A percentile compares a stretch with the other conserved stretches of the same genome.
Conservation (phyloP, 1,139 yeast genomes). For the Geotrichum aggregatum region DNA sequence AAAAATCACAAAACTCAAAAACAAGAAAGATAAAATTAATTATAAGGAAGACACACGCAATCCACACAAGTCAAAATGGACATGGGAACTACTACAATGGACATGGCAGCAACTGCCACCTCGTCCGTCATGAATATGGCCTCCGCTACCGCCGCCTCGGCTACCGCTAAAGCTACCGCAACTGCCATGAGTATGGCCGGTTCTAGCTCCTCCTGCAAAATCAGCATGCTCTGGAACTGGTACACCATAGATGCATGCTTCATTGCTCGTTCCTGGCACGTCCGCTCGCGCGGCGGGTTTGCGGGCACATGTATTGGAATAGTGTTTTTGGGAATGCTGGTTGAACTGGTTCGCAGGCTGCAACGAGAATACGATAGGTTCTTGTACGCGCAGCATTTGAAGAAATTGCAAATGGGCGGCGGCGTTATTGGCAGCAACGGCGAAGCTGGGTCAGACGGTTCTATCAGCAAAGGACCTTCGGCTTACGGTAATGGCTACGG, state of each 20-base stretch:
- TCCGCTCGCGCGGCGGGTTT: constrained; percentile 54
- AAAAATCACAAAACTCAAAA: no score
- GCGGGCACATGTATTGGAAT: constrained; percentile 71
- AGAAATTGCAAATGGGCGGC: not conserved
- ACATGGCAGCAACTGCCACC: constrained; percentile 12
- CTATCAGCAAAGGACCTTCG: not conserved
- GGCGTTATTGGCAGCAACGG: not conserved
- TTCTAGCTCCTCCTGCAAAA: constrained; percentile 30
- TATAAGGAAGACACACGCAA: no score
- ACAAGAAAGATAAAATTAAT: no score
- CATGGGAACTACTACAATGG: constrained; percentile 6
- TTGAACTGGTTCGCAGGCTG: constrained; percentile 56
- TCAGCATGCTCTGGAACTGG: constrained; percentile 55
- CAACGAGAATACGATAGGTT: constrained; percentile 53
- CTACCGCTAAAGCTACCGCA: constrained; percentile 15
- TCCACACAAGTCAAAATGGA: constrained; percentile 18
- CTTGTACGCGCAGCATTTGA: constrained; percentile 33
- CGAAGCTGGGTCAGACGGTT: not conserved
- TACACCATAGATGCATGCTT: constrained; percentile 60
- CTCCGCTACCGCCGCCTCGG: constrained; percentile 16
- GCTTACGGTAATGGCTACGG: not conserved
- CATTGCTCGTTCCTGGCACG: constrained; percentile 62
- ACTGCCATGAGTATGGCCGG: constrained; percentile 21
- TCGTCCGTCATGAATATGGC: constrained; percentile 19
- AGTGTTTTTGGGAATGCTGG: constrained; percentile 51